Evolutionary conservation across 352 stramenopile species (phyloP), one percentile per base, ranked within the genome.

Genomic region (Aphanomyces euteiches): DNA sequence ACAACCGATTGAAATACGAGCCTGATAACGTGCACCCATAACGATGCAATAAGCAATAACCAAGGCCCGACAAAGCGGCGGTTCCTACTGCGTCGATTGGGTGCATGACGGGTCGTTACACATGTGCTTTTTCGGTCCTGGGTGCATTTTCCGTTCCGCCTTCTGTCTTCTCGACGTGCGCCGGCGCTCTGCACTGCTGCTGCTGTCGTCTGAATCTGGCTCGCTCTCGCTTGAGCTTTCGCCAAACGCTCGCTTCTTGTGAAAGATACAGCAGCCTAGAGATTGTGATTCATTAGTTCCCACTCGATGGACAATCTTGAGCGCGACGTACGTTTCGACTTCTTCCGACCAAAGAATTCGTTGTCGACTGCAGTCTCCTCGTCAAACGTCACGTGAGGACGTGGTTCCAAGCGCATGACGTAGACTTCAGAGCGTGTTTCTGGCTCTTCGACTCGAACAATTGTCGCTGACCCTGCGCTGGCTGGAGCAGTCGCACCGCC

Each of bases 231-330:
- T 96, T 37, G 89, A 96, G 76, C 89, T 97, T 75, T 96, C 90
- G 19, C 87, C 90, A 70, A 97, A 98, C 54, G 88, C 78, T 54
- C 88, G 83, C 67, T 90, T 93, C 79, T 97, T 97, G 85, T 97
- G 90, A 75, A 96, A 98, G 50, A 98, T 89, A 74, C 92, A 98
- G 79, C 92, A 98, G 71, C 92, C 87, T 95, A 61, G 6, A 58
- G 5, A n/a, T n/a, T n/a, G n/a, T n/a, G 43, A 57, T 4, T 45
- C 21, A 17, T 56, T 74, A 28, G 41, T 21, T 64, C 45, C 54
- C 38, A 5, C 8, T 37, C 13, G 19, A 41, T 43, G 72, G 34
- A 15, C 34, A 64, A 38, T 40, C 43, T 40, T 6, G 40, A 40
- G 19, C 8, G 34, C 6, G 60, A n/a, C 57, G 47, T 74, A 95